Conservation (phyloP, 805 yeast species). For the Scheffersomyces ergatensis region DNA sequence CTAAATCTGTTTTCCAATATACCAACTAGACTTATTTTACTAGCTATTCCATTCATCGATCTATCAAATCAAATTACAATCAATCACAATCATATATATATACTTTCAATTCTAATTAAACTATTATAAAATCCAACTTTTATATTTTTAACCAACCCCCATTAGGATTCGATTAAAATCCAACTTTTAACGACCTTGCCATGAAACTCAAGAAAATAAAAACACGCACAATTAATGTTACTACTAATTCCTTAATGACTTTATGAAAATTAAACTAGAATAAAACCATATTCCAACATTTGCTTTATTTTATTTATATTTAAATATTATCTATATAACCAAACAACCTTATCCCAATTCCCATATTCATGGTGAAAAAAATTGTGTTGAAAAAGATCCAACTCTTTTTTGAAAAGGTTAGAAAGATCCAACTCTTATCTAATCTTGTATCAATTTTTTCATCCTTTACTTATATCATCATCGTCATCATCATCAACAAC, state of each 20-base stretch:
- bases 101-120: slow-evolving; percentile 1
- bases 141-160: background rate
- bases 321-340: too few relatives aligned
- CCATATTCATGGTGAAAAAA: too few relatives aligned
- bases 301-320: too few relatives aligned
- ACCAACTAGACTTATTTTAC: slow-evolving; percentile 19
- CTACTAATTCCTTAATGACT: background rate
- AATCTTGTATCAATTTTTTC: too few relatives aligned
- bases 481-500: too few relatives aligned
- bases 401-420: slow-evolving; percentile 20
- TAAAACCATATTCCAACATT: too few relatives aligned
- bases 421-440: background rate
- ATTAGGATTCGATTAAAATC: slow-evolving; percentile 11
- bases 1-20: slow-evolving; percentile 27
- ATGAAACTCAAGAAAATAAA: too few relatives aligned
- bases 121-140: slow-evolving; percentile 11
- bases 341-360: too few relatives aligned
- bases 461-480: too few relatives aligned
- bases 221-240: background rate
- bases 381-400: slow-evolving; percentile 26
- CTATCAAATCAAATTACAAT: background rate
- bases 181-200: slow-evolving; percentile 15
- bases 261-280: too few relatives aligned
- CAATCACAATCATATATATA: background rate
- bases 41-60: background rate